Evolutionary conservation across 768 basidiomycete genomes (phyloP), one percentile per base, ranked within the genome.

Genomic region (Dictyophora rubrovolvata): DNA sequence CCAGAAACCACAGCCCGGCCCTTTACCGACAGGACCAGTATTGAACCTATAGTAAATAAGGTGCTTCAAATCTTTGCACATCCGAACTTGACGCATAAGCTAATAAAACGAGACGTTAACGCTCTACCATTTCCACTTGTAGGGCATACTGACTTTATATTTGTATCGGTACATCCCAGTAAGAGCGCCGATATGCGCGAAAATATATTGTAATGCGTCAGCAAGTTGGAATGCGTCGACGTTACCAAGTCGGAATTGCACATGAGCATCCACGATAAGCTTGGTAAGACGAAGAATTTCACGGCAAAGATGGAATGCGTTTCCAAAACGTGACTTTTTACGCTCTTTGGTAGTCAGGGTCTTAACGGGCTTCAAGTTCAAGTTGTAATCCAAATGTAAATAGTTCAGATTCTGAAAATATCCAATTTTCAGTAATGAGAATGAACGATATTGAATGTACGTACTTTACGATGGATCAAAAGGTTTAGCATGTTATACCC

Each of bases 91-190:
- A 68, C 92, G 82, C 96, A 99, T 99, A 62, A 99, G 79, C 91
- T 89, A 65, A 22, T 11, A 5, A 5, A 34, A 28, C 20, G 21
- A 33, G n/a, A 28, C 33, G 12, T 20, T 17, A 17, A 35, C 17
- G 6, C 16, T 20, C 54, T 22, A n/a, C 11, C n/a, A n/a, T 46
- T 36, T 35, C 47, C 53, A 34, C 17, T 42, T 20, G 1, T 14
- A 14, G 14, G 20, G 20, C 11, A 22, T 42, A 68, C 77, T 10
- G 61, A 86, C 87, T 83, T 98, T 98, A 79, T 99, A 99, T 78
- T 98, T 97, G 79, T 97, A 98, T 28, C 95, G 86, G 74, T 99
- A 99, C 96, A 99, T 99, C 65, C 96, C 96, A 4, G 96, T 99
- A 64, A 99, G 75, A 23, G 96, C 95, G 68, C 96, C 96, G 59